Evolutionary conservation across 345 rosid genomes (phyloP).

Genomic region (Aurinia saxatilis): DNA sequence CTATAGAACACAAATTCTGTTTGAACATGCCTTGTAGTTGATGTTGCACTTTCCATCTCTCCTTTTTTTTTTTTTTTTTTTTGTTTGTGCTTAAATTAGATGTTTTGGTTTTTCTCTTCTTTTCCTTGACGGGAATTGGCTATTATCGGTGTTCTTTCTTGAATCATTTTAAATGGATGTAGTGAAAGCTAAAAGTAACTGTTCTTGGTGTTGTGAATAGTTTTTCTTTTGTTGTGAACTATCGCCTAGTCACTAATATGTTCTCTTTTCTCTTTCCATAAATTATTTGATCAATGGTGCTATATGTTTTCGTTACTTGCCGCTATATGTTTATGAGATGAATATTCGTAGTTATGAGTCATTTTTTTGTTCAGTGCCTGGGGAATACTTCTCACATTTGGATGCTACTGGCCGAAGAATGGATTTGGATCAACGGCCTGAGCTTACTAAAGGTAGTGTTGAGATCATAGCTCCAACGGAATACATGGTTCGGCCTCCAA

Average conservation of each 20-base stretch:
- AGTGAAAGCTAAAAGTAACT: conserved; percentile 6
- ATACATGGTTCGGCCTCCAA: conserved; percentile 99
- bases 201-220: conserved; percentile 1
- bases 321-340: background rate
- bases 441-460: conserved; percentile 87
- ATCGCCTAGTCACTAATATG: background rate
- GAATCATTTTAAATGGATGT: background rate
- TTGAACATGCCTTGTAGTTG: background rate
- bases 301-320: background rate
- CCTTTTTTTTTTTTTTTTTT: background rate
- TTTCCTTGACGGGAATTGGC: background rate
- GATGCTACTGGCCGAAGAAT: conserved; percentile 88
- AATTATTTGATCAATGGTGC: conserved; percentile 4
- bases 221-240: background rate
- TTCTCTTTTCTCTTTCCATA: background rate
- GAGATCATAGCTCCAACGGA: conserved; percentile 97
- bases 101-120: background rate
- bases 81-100: background rate
- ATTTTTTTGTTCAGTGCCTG: conserved; percentile 57
- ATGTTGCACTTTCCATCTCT: background rate
- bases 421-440: conserved; percentile 94
- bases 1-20: background rate
- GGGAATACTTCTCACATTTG: conserved; percentile 86
- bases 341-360: background rate
- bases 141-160: background rate